phyloP scores from a whole-genome alignment of 2,329 filamentous ascomycete species.

The Lecanoromycetidae sp. region DNA sequence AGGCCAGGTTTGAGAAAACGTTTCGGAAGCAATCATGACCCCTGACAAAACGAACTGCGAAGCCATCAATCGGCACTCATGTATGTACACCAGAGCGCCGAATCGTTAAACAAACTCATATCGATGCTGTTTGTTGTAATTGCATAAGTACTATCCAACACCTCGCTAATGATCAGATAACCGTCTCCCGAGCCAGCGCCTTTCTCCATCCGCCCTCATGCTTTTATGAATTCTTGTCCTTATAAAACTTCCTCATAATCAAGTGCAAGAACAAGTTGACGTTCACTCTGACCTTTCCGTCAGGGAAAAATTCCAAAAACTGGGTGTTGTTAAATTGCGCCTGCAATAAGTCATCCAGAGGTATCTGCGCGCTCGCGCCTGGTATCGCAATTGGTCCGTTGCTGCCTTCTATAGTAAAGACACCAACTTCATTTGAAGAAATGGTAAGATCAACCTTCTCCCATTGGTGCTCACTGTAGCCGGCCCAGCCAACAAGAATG shows the following conservation, averaged over 20 bases:
- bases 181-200: too few relatives aligned
- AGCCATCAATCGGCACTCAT: not conserved
- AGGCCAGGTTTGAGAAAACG: not conserved
- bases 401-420: slow-evolving; percentile 85
- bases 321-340: slow-evolving; percentile 96
- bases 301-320: slow-evolving; percentile 90
- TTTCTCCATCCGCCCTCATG: not conserved
- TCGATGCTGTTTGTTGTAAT: not conserved
- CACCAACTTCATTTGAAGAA: slow-evolving; percentile 81
- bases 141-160: not conserved
- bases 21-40: not conserved
- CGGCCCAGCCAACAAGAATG: slow-evolving; percentile 82
- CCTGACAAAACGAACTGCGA: not conserved
- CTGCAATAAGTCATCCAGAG: slow-evolving; percentile 86
- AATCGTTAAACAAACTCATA: not conserved
- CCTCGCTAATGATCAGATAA: too few relatives aligned
- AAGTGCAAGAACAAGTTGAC: slow-evolving; percentile 94
- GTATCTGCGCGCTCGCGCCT: slow-evolving; percentile 74
- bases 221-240: slow-evolving; percentile 24
- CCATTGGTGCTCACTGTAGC: slow-evolving; percentile 71
- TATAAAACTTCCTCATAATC: slow-evolving; percentile 98
- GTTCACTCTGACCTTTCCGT: slow-evolving; percentile 70
- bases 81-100: slow-evolving; percentile 2
- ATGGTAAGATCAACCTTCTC: slow-evolving; percentile 90
- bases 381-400: slow-evolving; percentile 92